A percentile compares a stretch with the other conserved stretches of the same genome.
These are phyloP conservation scores for Emergomyces pasteurianus DNA, from an alignment of 2,329 filamentous ascomycete genomes.

Conservation along the genomic window DNA sequence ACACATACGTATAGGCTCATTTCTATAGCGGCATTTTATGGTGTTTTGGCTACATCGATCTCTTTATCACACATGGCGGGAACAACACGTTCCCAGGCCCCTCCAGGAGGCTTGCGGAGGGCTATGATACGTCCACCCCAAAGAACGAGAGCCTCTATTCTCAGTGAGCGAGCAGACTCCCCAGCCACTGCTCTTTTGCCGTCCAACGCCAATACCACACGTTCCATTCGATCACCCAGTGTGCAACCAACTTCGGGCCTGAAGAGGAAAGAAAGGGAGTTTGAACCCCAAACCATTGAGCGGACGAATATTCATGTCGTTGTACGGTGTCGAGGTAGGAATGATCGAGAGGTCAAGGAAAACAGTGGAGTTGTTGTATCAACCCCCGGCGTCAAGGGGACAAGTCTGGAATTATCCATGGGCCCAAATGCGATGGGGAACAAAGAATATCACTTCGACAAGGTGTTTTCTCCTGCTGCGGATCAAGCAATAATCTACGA, in stretches of 20 bases:
- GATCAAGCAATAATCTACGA: constrained; percentile 93
- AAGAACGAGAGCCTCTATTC: constrained; percentile 41
- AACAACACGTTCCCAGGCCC: constrained; percentile 6
- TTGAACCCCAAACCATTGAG: constrained; percentile 45
- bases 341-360: constrained; percentile 81
- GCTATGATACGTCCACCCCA: constrained; percentile 40
- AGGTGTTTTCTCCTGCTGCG: constrained; percentile 88
- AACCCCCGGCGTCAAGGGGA: constrained; percentile 79
- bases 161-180: constrained; percentile 49
- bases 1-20: background rate
- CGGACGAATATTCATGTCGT: constrained; percentile 92
- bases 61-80: constrained; percentile 6
- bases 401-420: constrained; percentile 76
- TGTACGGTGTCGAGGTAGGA: constrained; percentile 84
- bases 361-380: constrained; percentile 88
- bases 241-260: constrained; percentile 43
- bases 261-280: constrained; percentile 83
- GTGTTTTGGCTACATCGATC: background rate
- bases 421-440: constrained; percentile 85
- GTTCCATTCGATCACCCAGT: constrained; percentile 30
- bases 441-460: constrained; percentile 94
- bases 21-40: background rate
- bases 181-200: constrained; percentile 60
- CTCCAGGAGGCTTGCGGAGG: constrained; percentile 34
- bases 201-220: constrained; percentile 28